Base-by-base conservation (phyloP, 2,329 filamentous ascomycete genomes). In the Magnaporthales sp. region DNA sequence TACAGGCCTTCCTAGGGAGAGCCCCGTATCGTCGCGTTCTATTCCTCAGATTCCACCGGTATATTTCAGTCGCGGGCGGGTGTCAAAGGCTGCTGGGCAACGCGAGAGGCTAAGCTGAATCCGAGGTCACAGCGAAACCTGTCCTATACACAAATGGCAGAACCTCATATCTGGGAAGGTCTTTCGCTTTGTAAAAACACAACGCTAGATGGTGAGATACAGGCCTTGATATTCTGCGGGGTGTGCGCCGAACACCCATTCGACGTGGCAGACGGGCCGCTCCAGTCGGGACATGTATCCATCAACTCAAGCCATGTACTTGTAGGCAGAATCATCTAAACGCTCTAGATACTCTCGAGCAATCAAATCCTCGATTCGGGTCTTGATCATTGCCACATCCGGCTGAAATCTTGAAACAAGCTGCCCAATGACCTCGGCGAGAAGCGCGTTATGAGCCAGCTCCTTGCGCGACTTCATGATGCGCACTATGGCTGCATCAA, bases 391-490 rank as follows among this genome's bases (percentile, higher is more conserved):
- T 31, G 83, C 81, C 46, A 93, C 83, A 67, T 93, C 90, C 0
- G 91, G 91, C 73, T 87, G 89, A 81, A 94, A 94, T 60, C 89
- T 88, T 64, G 80, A 78, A 0, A 81, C 81, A 22, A 93, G 81
- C 73, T 91, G 89, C n/a, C 83, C 79, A 67, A 93, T 84, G 13
- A 91, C 90, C 76, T 93, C 90, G 22, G 83, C 84, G 58, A 92
- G 80, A 65, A 94, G 86, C 66, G 89, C 84, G 63, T 88, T 83
- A 73, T 94, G 91, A 2, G 82, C 77, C 13, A 91, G 83, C 70
- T 89, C 84, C 75, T 93, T 93, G 67, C 91, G 88, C 80, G 91
- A 93, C 90, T 94, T 94, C 91, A 93, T 93, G 72, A 93, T 93
- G 64, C 91, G 83, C 68, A 93, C 91, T 70, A 94, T 83, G 4